A percentile compares a stretch with the other conserved stretches of the same genome.
phyloP scores from a whole-genome alignment of 1,284 basidiomycete species.

The Naganishia sp. region DNA sequence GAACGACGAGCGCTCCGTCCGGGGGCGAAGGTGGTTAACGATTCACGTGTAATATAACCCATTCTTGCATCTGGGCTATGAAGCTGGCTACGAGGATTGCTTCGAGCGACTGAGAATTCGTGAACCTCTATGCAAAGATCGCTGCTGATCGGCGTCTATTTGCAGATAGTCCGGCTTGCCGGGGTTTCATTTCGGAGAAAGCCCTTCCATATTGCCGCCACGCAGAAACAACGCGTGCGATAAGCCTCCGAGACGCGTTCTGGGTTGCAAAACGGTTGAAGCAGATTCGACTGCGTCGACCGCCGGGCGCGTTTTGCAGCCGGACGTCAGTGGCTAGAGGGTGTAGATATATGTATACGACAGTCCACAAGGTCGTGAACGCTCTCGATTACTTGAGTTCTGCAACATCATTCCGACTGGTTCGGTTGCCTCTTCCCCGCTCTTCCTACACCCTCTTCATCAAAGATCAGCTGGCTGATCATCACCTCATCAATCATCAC shows the following conservation, averaged over 20 bases:
- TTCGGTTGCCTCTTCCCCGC: not conserved
- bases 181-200: constrained; percentile 11
- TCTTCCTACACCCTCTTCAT: not conserved
- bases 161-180: constrained; percentile 13
- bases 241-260: not conserved
- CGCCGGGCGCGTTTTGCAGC: not conserved
- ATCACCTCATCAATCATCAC: constrained; percentile 3
- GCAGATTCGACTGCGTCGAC: constrained; percentile 1
- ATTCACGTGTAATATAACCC: too few species aligned
- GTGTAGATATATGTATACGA: not conserved
- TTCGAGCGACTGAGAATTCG: too few species aligned
- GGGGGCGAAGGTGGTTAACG: too few species aligned
- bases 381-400: too few species aligned
- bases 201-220: constrained; percentile 6
- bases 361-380: not conserved
- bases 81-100: too few species aligned
- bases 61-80: too few species aligned
- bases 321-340: not conserved
- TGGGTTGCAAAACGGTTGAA: not conserved
- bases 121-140: too few species aligned
- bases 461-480: constrained; percentile 10
- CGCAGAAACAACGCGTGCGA: constrained; percentile 8
- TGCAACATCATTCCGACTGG: not conserved
- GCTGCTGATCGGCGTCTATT: not conserved
- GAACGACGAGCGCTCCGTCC: too few species aligned